Base-by-base conservation (phyloP, 2,329 filamentous ascomycete species). In the Coniella vitis region DNA sequence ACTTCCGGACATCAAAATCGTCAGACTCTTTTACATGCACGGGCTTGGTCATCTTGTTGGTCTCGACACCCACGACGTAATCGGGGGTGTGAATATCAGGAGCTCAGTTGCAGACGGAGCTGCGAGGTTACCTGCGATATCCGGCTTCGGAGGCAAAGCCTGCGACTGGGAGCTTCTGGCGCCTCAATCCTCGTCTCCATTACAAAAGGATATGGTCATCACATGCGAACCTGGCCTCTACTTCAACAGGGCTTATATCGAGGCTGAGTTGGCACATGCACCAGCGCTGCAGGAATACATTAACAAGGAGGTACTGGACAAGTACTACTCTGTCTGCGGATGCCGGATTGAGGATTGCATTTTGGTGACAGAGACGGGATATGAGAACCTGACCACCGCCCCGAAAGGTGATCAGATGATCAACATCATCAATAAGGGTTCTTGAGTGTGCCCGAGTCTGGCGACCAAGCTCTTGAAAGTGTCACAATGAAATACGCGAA, bases 301-400 rank as follows among this genome's bases (percentile, higher is more conserved):
- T 59, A 76, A 90, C 65, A 69, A 70, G 56, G 70, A 73, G 4
- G 75, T 84, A 4, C 67, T 93, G 42, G 79, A 83, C 52, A 71
- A 69, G 54, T 91, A 86, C 64, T 91, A 87, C 71, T 70, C 69
- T 21, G 84, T 97, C 1, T 93, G 91, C 14, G 93, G 93, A 31
- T 89, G 95, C 21, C 79, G 93, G 40, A 94, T 97, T 53, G 93
- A 98, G 69, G 90, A 97, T 61, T 87, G 91, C 63, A 77, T 97
- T 35, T 72, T 93, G 19, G 82, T 97, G 41, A 93, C 86, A 1
- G 74, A 84, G 53, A 71, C 78, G 20, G 90, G 90, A 0, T 82
- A 81, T 59, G 90, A 96, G 67, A 94, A 95, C 61, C 62, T 97
- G 63, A 94, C 90, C 1, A 76, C 77, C 1, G 86, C 86, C 25